Evolutionary conservation across 2,329 filamentous ascomycete species (phyloP).

Genomic region (Exophiala dermatitidis): DNA sequence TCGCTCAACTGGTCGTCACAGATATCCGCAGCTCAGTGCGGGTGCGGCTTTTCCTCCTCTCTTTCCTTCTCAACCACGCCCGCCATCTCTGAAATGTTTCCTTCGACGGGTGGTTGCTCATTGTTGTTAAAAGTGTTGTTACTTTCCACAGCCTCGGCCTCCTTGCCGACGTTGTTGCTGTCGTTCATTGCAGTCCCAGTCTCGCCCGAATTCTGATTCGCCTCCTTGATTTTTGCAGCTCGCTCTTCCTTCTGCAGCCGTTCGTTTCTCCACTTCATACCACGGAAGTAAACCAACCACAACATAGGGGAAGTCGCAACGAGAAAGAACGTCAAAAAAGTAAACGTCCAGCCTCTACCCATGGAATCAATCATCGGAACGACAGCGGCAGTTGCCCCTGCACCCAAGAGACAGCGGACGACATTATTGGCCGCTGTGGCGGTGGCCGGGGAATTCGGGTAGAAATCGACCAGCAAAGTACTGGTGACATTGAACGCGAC

Average conservation of each 20-base stretch:
- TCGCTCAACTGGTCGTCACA: too few species aligned
- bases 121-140: neutral
- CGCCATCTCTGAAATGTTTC: neutral
- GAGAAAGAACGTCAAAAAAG: slow-evolving; percentile 33
- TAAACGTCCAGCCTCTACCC: slow-evolving; percentile 43
- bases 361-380: slow-evolving; percentile 45
- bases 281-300: slow-evolving; percentile 28
- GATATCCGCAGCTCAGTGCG: too few species aligned
- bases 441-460: slow-evolving; percentile 43
- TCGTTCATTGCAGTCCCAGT: neutral
- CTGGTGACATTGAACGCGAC: slow-evolving; percentile 40
- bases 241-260: slow-evolving; percentile 15
- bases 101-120: neutral
- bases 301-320: slow-evolving; percentile 32
- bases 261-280: slow-evolving; percentile 30
- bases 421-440: slow-evolving; percentile 50
- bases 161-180: neutral
- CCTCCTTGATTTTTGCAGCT: slow-evolving; percentile 17
- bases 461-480: slow-evolving; percentile 47
- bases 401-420: slow-evolving; percentile 46
- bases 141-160: too few species aligned
- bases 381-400: slow-evolving; percentile 45
- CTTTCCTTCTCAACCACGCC: neutral
- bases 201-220: slow-evolving; percentile 10
- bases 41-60: neutral